A percentile compares a stretch with the other conserved stretches of the same genome.
These are phyloP conservation scores for Acanthamoeba divionensis DNA, from an alignment of 208 protist species.

Conservation along the genomic window DNA sequence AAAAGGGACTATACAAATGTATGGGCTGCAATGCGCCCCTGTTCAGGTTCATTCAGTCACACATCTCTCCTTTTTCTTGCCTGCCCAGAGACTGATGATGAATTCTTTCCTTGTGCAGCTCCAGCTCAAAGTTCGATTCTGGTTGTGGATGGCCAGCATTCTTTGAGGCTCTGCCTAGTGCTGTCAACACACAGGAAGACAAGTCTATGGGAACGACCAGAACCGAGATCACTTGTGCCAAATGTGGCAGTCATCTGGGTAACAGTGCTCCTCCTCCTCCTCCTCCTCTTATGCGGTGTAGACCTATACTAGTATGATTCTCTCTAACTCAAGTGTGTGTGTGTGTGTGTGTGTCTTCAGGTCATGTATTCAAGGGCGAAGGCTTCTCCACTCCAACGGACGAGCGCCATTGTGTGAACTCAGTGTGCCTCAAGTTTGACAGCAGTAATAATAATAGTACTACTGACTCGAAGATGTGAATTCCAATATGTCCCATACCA, in stretches of 20 bases:
- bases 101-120: constrained; percentile 18
- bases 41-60: constrained; percentile 29
- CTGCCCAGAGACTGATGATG: no score
- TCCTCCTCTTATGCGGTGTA: neutral
- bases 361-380: constrained; percentile 61
- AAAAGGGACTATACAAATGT: constrained; percentile 58
- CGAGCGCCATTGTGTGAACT: constrained; percentile 74
- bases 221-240: constrained; percentile 70
- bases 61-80: no score
- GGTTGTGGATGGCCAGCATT: constrained; percentile 78
- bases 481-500: no score
- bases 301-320: neutral
- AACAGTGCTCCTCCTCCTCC: constrained; percentile 55
- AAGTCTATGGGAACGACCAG: constrained; percentile 40
- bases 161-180: constrained; percentile 59
- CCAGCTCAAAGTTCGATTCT: constrained; percentile 64
- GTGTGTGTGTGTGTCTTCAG: neutral
- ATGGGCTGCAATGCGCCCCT: constrained; percentile 65
- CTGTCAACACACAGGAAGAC: constrained; percentile 49
- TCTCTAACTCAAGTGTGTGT: no score
- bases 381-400: constrained; percentile 62
- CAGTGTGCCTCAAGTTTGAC: constrained; percentile 61
- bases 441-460: neutral
- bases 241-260: constrained; percentile 74
- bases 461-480: no score